Evolutionary conservation across 2,329 filamentous ascomycete genomes (phyloP).

Genomic region (Ceratocystiopsis sp.): DNA sequence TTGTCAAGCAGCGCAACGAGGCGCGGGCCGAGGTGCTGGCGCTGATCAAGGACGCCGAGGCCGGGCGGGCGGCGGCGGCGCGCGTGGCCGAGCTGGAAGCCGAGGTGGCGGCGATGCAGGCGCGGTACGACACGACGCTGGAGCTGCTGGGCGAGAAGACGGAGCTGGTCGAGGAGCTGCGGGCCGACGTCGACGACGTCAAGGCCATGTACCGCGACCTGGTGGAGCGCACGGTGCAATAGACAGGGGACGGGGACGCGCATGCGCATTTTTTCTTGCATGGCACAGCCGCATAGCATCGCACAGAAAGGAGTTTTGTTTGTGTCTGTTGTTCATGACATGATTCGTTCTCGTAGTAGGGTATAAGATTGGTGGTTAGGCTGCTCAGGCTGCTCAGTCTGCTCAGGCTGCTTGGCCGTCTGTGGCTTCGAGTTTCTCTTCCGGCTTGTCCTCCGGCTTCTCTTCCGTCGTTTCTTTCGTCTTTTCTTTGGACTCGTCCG

Average conservation of each 20-base stretch:
- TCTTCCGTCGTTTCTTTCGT: too few relatives aligned
- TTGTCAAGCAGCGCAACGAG: slow-evolving; percentile 78
- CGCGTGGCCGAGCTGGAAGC: slow-evolving; percentile 48
- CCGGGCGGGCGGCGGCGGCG: slow-evolving; percentile 40
- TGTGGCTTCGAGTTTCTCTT: too few relatives aligned
- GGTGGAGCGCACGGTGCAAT: slow-evolving; percentile 57
- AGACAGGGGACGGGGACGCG: not conserved
- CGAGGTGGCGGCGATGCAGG: slow-evolving; percentile 49
- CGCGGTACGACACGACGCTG: slow-evolving; percentile 75
- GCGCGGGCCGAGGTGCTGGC: slow-evolving; percentile 80
- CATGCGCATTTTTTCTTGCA: too few relatives aligned
- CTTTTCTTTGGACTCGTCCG: too few relatives aligned
- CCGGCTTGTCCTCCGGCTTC: too few relatives aligned
- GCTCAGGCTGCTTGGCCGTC: too few relatives aligned
- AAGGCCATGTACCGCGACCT: slow-evolving; percentile 94
- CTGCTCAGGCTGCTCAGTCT: too few relatives aligned
- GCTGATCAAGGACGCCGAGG: slow-evolving; percentile 74
- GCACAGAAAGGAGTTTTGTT: not conserved
- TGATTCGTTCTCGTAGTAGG: too few relatives aligned
- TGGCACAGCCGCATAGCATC: too few relatives aligned
- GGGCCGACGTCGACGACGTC: slow-evolving; percentile 75
- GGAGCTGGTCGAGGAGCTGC: slow-evolving; percentile 81
- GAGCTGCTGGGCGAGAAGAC: slow-evolving; percentile 96
- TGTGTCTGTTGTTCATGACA: not conserved
- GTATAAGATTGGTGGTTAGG: too few relatives aligned